These are phyloP conservation scores for Leccinellum rugosiceps DNA, from an alignment of 768 basidiomycete genomes.

Conservation along the genomic window DNA sequence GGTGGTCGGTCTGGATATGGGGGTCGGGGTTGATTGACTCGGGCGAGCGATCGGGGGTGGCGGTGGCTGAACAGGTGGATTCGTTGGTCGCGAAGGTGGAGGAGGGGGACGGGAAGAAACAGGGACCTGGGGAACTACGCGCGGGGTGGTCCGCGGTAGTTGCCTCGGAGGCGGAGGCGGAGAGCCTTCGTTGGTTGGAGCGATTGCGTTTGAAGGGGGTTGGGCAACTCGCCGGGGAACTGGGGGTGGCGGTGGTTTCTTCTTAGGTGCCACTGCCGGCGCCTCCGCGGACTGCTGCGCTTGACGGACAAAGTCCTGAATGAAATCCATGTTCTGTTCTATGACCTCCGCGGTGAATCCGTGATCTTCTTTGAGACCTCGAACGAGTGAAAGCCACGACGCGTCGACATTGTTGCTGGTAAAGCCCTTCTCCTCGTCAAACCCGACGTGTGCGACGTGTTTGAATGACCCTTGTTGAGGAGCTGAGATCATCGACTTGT, in stretches of 20 bases:
- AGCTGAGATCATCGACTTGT: constrained; percentile 55
- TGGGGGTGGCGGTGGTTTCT: constrained; percentile 40
- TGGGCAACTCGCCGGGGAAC: constrained; percentile 33
- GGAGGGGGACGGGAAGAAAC: constrained; percentile 15
- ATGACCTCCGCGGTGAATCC: constrained; percentile 61
- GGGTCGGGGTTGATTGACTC: constrained; percentile 31
- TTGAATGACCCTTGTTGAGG: too few relatives aligned
- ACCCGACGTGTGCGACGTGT: constrained; percentile 60
- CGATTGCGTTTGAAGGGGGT: constrained; percentile 19
- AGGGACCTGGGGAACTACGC: constrained; percentile 17
- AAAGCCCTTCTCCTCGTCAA: constrained; percentile 83
- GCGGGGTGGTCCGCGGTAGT: background rate
- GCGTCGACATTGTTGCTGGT: constrained; percentile 85
- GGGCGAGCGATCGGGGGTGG: constrained; percentile 16
- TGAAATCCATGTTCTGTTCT: constrained; percentile 80
- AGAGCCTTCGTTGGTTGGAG: constrained; percentile 20
- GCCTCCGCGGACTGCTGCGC: constrained; percentile 33
- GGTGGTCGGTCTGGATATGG: too few relatives aligned
- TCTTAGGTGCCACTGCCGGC: constrained; percentile 40
- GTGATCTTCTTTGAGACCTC: constrained; percentile 40
- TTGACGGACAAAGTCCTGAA: constrained; percentile 74
- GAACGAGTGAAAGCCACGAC: constrained; percentile 78
- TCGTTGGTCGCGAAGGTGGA: constrained; percentile 30
- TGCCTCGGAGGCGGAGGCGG: constrained; percentile 33
- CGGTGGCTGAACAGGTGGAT: constrained; percentile 30